Evolutionary conservation across 2,329 filamentous ascomycete genomes (phyloP).

Genomic region (Lachnellula subtilissima): DNA sequence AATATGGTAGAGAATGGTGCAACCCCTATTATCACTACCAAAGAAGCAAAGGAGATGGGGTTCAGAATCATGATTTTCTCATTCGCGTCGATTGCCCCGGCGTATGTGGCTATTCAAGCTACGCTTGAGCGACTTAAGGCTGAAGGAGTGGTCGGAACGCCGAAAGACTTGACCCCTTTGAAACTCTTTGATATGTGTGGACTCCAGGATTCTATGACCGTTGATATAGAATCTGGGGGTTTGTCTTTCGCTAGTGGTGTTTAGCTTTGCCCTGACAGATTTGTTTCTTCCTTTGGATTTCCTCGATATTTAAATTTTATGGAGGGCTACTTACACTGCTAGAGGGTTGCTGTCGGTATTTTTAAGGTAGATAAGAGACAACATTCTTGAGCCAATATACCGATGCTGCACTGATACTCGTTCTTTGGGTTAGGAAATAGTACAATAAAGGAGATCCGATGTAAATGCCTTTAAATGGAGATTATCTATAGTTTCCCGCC

Average conservation of each 20-base stretch:
- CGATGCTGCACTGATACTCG: too few species aligned
- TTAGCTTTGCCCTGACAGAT: background rate
- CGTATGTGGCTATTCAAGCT: conserved; percentile 39
- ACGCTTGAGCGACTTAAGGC: conserved; percentile 36
- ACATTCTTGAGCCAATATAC: too few species aligned
- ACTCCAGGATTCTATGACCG: conserved; percentile 44
- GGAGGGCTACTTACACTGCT: too few species aligned
- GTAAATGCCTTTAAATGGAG: too few species aligned
- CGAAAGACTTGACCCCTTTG: conserved; percentile 41
- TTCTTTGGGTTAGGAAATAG: too few species aligned
- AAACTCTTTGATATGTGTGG: conserved; percentile 50
- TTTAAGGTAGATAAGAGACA: too few species aligned
- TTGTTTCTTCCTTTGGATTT: too few species aligned
- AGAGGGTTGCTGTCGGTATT: too few species aligned
- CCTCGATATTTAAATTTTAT: too few species aligned
- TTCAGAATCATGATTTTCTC: conserved; percentile 57
- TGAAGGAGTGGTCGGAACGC: conserved; percentile 35
- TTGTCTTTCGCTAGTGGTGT: conserved; percentile 12
- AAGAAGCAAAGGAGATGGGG: conserved; percentile 50
- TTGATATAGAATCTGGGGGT: conserved; percentile 36
- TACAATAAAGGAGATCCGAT: too few species aligned
- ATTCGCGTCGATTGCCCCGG: conserved; percentile 44
- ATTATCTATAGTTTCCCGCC: too few species aligned
- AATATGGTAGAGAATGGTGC: conserved; percentile 55
- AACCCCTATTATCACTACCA: conserved; percentile 47